These are phyloP conservation scores for Aspergillus indologenus DNA, from an alignment of 495 filamentous ascomycete species.

Conservation along the genomic window DNA sequence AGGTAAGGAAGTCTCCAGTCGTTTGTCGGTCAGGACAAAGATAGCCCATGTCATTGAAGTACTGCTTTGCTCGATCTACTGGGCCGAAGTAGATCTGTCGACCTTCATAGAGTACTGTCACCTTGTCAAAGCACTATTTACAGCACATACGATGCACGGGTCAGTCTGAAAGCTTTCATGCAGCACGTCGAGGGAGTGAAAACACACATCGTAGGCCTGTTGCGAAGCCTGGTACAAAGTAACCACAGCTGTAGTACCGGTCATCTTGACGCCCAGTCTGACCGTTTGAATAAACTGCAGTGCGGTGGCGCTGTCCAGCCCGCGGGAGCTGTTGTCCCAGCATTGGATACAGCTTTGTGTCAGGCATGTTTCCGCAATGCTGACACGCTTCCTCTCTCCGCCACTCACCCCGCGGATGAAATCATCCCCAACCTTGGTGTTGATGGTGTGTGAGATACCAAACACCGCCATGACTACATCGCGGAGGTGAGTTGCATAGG, in stretches of 20 bases:
- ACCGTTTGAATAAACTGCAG: slow-evolving; percentile 67
- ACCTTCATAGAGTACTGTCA: slow-evolving; percentile 56
- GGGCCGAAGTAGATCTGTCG: slow-evolving; percentile 60
- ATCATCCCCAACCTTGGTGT: slow-evolving; percentile 58
- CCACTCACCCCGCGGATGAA: slow-evolving; percentile 75
- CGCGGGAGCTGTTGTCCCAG: slow-evolving; percentile 82
- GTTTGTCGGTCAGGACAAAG: slow-evolving; percentile 52
- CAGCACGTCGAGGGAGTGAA: too few species aligned
- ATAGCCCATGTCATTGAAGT: slow-evolving; percentile 57
- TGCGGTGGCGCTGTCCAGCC: slow-evolving; percentile 75
- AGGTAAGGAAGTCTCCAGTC: slow-evolving; percentile 65
- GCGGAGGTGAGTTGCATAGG: slow-evolving; percentile 45
- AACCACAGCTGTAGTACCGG: slow-evolving; percentile 65
- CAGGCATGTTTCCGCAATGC: slow-evolving; percentile 51
- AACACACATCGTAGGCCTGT: too few species aligned
- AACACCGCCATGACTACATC: slow-evolving; percentile 57
- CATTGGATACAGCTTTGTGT: slow-evolving; percentile 63
- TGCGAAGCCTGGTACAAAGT: slow-evolving; percentile 68
- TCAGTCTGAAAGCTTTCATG: too few species aligned
- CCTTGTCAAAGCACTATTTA: slow-evolving; percentile 49
- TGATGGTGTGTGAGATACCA: slow-evolving; percentile 50
- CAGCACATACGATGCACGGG: too few species aligned
- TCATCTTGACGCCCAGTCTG: slow-evolving; percentile 63
- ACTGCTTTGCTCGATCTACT: slow-evolving; percentile 48
- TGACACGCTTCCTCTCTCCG: slow-evolving; percentile 3